phyloP scores from a whole-genome alignment of 345 rosid genomes.

The Physaria fendleri region DNA sequence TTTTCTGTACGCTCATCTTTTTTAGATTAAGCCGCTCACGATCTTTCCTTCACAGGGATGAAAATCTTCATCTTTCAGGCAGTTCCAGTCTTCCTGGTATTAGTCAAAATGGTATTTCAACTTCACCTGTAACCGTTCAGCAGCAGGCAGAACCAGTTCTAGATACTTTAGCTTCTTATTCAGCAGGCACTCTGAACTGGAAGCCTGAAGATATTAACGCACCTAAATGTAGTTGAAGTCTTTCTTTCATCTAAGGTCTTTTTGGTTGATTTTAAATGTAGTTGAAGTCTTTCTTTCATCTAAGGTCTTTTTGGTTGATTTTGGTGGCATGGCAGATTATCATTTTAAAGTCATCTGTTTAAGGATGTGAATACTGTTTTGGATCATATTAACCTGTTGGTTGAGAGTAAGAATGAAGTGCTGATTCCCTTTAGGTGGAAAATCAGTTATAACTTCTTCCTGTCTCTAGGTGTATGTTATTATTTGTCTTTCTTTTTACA shows the following conservation, averaged over 20 bases:
- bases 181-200: slow-evolving; percentile 40
- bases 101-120: slow-evolving; percentile 37
- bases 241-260: slow-evolving; percentile 16
- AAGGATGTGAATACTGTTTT: slow-evolving; percentile 9
- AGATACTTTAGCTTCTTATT: slow-evolving; percentile 32
- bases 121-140: slow-evolving; percentile 26
- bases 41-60: slow-evolving; percentile 42
- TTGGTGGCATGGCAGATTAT: background rate
- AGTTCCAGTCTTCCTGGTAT: slow-evolving; percentile 32
- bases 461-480: slow-evolving; percentile 1
- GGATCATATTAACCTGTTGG: slow-evolving; percentile 5
- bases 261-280: slow-evolving; percentile 51
- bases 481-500: background rate
- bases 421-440: background rate
- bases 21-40: background rate
- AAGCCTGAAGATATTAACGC: slow-evolving; percentile 56
- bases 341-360: background rate
- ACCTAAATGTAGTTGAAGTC: slow-evolving; percentile 58
- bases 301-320: background rate
- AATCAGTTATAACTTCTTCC: background rate
- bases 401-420: slow-evolving; percentile 3
- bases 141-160: slow-evolving; percentile 26
- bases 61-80: slow-evolving; percentile 30
- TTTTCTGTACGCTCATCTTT: slow-evolving; percentile 6
- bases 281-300: slow-evolving; percentile 28